Percentiles rank a stretch among this genome's conserved stretches.
Evolutionary conservation across 768 basidiomycete genomes (phyloP).

Genomic region (Amyloporia xantha): DNA sequence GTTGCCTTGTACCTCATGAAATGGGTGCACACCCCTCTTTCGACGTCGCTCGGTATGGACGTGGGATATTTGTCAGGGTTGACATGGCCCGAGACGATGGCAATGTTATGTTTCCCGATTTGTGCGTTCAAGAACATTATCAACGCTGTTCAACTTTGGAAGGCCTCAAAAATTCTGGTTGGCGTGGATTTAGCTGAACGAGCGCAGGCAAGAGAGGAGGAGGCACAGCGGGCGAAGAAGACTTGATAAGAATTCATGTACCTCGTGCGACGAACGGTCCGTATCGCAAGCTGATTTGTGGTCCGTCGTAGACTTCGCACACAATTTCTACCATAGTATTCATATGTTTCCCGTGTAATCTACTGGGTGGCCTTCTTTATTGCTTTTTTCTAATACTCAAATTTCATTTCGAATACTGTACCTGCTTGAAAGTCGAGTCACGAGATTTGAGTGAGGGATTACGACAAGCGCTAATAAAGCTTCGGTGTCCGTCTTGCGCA

Average conservation of each 20-base stretch:
- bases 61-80: constrained; percentile 30
- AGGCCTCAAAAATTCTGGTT: constrained; percentile 91
- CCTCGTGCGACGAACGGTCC: background rate
- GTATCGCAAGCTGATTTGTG: background rate
- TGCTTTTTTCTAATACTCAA: background rate
- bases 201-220: constrained; percentile 49
- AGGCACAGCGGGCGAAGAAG: constrained; percentile 15
- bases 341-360: constrained; percentile 1
- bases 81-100: constrained; percentile 77
- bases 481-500: background rate
- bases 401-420: background rate
- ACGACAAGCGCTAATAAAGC: background rate
- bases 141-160: constrained; percentile 96
- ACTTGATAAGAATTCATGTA: constrained; percentile 1
- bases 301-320: background rate
- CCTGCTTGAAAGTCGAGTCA: background rate
- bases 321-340: background rate
- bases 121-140: constrained; percentile 90
- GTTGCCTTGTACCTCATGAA: constrained; percentile 92
- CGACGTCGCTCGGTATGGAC: constrained; percentile 27
- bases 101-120: constrained; percentile 53
- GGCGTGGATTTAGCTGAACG: constrained; percentile 90
- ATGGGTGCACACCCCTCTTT: constrained; percentile 70
- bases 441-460: no score
- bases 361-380: background rate